Percentiles rank a stretch among this genome's conserved stretches.
phyloP scores from a whole-genome alignment of 1,284 basidiomycete species.

The Ceratobasidium sp. region DNA sequence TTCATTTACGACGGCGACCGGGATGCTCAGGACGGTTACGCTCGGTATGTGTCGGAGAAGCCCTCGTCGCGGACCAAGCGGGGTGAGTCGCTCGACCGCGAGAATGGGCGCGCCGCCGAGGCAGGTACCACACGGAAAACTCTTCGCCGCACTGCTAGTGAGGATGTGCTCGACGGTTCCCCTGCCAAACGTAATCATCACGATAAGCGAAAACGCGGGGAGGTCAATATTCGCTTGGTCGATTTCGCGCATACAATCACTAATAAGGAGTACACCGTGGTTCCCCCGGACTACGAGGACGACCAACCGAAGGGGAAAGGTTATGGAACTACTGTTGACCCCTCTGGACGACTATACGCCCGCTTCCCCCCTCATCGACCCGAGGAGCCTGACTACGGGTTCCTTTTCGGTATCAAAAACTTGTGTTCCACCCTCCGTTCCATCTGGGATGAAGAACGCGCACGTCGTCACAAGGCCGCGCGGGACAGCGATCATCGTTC shows the following conservation, averaged over 20 bases:
- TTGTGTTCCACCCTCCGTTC: conserved; percentile 77
- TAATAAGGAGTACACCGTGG: conserved; percentile 86
- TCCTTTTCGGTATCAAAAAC: conserved; percentile 90
- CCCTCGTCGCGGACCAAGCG: conserved; percentile 77
- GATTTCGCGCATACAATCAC: conserved; percentile 99
- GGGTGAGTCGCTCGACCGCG: conserved; percentile 78
- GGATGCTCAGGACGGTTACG: conserved; percentile 82
- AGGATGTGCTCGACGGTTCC: conserved; percentile 75
- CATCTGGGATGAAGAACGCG: conserved; percentile 87
- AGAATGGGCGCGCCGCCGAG: conserved; percentile 49
- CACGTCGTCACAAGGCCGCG: conserved; percentile 67
- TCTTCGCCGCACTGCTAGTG: conserved; percentile 77
- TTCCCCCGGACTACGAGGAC: conserved; percentile 51
- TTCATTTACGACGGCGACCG: conserved; percentile 98
- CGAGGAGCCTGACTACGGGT: conserved; percentile 91
- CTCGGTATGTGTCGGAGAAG: conserved; percentile 68
- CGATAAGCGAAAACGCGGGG: conserved; percentile 76
- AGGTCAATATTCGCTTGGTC: conserved; percentile 95
- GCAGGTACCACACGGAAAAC: conserved; percentile 48
- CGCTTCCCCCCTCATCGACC: conserved; percentile 93
- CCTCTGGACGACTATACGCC: conserved; percentile 82
- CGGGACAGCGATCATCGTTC: conserved; percentile 67
- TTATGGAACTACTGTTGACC: conserved; percentile 82
- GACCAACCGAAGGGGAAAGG: conserved; percentile 61
- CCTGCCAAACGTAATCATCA: conserved; percentile 66